Evolutionary conservation across 2,329 filamentous ascomycete species (phyloP).

Genomic region (Aotearoamyces nothofagi): DNA sequence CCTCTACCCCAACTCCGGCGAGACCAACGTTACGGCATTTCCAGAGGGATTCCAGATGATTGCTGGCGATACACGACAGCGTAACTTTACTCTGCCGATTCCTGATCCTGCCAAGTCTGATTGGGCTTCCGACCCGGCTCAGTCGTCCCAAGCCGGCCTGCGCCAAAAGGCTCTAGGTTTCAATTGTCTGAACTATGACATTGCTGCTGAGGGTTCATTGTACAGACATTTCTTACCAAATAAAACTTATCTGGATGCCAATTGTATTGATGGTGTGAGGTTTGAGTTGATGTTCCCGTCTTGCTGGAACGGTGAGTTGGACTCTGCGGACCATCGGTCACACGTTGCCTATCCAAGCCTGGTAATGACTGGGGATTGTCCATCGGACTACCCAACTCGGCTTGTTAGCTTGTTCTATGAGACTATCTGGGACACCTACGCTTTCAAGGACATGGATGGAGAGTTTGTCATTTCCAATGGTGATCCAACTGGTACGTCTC

Average conservation of each 20-base stretch:
- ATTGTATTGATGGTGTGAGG: constrained; percentile 71
- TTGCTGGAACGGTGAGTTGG: constrained; percentile 66
- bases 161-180: constrained; percentile 76
- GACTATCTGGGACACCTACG: constrained; percentile 64
- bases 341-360: constrained; percentile 68
- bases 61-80: constrained; percentile 52
- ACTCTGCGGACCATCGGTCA: constrained; percentile 35
- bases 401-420: constrained; percentile 70
- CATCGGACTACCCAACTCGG: constrained; percentile 49
- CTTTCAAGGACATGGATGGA: constrained; percentile 46
- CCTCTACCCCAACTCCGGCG: constrained; percentile 42
- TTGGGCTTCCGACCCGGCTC: constrained; percentile 46
- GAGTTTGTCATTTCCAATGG: constrained; percentile 66
- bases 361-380: constrained; percentile 65
- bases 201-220: constrained; percentile 52
- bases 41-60: constrained; percentile 70
- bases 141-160: constrained; percentile 52
- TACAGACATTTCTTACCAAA: constrained; percentile 71
- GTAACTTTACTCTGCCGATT: constrained; percentile 55
- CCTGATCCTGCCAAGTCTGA: constrained; percentile 51
- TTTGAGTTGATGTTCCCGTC: constrained; percentile 79
- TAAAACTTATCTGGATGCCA: constrained; percentile 63
- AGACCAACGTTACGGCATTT: constrained; percentile 52
- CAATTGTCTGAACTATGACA: constrained; percentile 80
- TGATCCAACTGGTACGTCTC: constrained; percentile 49